These are phyloP conservation scores for Lasiodiplodia sp. DNA, from an alignment of 2,329 filamentous ascomycete genomes.

Conservation along the genomic window DNA sequence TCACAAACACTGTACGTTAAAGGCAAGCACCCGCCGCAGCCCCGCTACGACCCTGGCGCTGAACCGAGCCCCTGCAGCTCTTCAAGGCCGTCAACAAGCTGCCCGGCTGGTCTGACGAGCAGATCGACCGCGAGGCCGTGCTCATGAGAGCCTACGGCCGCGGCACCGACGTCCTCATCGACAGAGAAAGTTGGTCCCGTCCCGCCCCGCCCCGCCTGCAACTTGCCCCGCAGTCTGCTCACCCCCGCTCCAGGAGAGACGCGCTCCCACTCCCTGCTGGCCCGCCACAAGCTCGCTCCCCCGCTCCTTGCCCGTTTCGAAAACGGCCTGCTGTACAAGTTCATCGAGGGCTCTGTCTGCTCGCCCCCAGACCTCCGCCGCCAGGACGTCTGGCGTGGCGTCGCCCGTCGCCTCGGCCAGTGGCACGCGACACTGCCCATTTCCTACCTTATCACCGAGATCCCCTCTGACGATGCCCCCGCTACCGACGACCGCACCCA, in stretches of 20 bases:
- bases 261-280: constrained; percentile 81
- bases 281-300: constrained; percentile 82
- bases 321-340: constrained; percentile 95
- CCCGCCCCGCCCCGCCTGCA: constrained; percentile 14
- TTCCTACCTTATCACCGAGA: constrained; percentile 54
- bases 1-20: constrained; percentile 83
- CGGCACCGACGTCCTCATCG: constrained; percentile 93
- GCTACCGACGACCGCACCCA: constrained; percentile 38
- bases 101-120: constrained; percentile 74
- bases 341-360: constrained; percentile 81
- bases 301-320: constrained; percentile 88
- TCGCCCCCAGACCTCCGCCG: constrained; percentile 80
- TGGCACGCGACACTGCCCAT: constrained; percentile 83
- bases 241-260: constrained; percentile 58
- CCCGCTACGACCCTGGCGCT: constrained; percentile 20
- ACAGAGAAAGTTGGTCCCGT: constrained; percentile 77
- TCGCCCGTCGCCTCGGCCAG: constrained; percentile 84
- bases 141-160: constrained; percentile 93
- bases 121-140: constrained; percentile 84
- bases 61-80: constrained; percentile 53
- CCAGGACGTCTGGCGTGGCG: constrained; percentile 78
- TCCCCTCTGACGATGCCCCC: constrained; percentile 35
- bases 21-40: constrained; percentile 27
- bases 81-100: constrained; percentile 77
- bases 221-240: constrained; percentile 1